Conservation (phyloP, 1,284 basidiomycete species). For the Rhodotorula sp. region DNA sequence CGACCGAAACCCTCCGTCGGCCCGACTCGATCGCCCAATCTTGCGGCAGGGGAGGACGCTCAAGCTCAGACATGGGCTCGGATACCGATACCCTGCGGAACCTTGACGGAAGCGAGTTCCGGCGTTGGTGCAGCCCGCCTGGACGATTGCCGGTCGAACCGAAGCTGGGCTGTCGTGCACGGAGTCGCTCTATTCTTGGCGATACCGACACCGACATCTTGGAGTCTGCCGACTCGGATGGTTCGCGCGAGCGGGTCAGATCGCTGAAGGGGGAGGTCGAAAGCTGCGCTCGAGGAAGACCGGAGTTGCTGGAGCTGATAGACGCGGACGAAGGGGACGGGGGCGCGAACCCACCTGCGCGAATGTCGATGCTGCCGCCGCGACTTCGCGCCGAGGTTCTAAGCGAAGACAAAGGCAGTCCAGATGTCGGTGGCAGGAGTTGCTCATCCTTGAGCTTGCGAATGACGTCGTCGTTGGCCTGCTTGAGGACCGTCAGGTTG, state of each 20-base stretch:
- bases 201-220: slow-evolving; percentile 56
- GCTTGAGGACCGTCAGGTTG: slow-evolving; percentile 93
- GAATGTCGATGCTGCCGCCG: slow-evolving; percentile 22
- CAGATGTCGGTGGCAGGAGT: slow-evolving; percentile 29
- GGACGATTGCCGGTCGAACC: background rate
- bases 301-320: slow-evolving; percentile 39
- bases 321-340: slow-evolving; percentile 33
- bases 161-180: slow-evolving; percentile 49
- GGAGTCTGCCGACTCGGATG: slow-evolving; percentile 61
- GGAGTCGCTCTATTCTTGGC: slow-evolving; percentile 77
- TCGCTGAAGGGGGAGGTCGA: slow-evolving; percentile 15
- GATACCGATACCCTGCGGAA: slow-evolving; percentile 40
- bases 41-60: slow-evolving; percentile 20
- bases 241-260: slow-evolving; percentile 21
- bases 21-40: slow-evolving; percentile 9
- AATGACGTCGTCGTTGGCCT: slow-evolving; percentile 98
- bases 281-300: slow-evolving; percentile 33
- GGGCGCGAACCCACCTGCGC: slow-evolving; percentile 19
- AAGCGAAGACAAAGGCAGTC: slow-evolving; percentile 4
- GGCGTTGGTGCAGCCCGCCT: slow-evolving; percentile 24
- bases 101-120: slow-evolving; percentile 43
- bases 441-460: slow-evolving; percentile 68
- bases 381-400: slow-evolving; percentile 17
- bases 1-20: slow-evolving; percentile 15
- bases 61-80: slow-evolving; percentile 2